phyloP scores from a whole-genome alignment of 768 basidiomycete genomes.

The Daedaleopsis nitida region DNA sequence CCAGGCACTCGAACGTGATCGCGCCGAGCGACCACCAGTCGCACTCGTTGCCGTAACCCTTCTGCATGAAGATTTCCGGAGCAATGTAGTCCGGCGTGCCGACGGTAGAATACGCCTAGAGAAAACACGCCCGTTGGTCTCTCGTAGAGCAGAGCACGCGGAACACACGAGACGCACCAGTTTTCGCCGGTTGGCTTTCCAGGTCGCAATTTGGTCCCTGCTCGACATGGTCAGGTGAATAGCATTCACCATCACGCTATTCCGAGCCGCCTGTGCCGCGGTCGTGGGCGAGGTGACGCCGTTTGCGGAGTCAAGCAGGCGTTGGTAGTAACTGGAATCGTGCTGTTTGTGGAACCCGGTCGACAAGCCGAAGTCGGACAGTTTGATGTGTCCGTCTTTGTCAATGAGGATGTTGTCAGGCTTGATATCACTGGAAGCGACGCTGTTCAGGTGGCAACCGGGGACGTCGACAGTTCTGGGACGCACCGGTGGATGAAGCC shows the following conservation, averaged over 20 bases:
- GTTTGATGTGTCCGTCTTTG: constrained; percentile 94
- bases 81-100: constrained; percentile 97
- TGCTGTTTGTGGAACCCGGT: constrained; percentile 99
- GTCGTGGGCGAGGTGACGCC: constrained; percentile 45
- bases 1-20: constrained; percentile 97
- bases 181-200: constrained; percentile 98
- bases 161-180: constrained; percentile 51
- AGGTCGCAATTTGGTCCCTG: constrained; percentile 93
- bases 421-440: constrained; percentile 83
- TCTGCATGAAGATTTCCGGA: constrained; percentile 94
- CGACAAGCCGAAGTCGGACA: constrained; percentile 97
- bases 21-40: constrained; percentile 99
- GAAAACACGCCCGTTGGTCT: not conserved
- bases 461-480: constrained; percentile 2
- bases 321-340: constrained; percentile 93
- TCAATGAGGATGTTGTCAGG: constrained; percentile 99
- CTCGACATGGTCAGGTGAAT: constrained; percentile 95
- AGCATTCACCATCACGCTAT: constrained; percentile 96
- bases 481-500: constrained; percentile 96
- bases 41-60: constrained; percentile 98
- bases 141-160: not conserved
- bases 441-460: constrained; percentile 6
- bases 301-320: constrained; percentile 71
- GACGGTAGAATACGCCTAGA: constrained; percentile 94
- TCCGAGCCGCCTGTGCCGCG: constrained; percentile 55